phyloP scores from a whole-genome alignment of 202 grass and related monocot species.

The Saccharum hybrid region DNA sequence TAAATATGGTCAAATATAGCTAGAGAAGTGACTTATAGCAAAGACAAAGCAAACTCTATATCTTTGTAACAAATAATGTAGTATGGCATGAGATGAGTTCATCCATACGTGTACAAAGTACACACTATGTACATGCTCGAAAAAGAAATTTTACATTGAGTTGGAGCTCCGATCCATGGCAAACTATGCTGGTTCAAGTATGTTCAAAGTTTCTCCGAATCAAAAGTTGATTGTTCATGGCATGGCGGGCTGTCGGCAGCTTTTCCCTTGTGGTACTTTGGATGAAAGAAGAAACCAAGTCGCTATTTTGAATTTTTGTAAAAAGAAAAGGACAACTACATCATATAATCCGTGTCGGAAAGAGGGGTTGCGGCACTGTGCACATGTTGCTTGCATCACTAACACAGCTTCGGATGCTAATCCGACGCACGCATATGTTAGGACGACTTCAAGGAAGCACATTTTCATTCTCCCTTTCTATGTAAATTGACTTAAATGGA shows the following conservation, averaged over 20 bases:
- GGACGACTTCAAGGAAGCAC: background rate
- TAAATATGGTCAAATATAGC: too few relatives aligned
- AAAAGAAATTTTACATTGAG: too few relatives aligned
- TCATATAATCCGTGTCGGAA: background rate
- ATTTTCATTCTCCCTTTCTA: background rate
- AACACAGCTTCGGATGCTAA: background rate
- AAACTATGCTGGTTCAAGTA: too few relatives aligned
- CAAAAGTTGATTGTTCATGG: background rate
- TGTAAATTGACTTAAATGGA: conserved; percentile 4
- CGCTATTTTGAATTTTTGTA: background rate
- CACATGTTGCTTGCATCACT: background rate
- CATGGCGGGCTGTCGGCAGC: background rate
- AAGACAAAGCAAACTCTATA: too few relatives aligned
- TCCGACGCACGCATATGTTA: background rate
- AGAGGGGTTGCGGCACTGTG: background rate
- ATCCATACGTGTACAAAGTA: too few relatives aligned
- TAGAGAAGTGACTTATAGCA: too few relatives aligned
- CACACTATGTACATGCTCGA: too few relatives aligned
- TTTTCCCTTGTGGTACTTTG: background rate
- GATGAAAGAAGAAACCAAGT: background rate
- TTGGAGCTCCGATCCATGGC: too few relatives aligned
- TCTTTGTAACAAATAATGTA: too few relatives aligned
- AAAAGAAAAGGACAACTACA: background rate
- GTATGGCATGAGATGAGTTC: too few relatives aligned
- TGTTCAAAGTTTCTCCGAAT: background rate